phyloP scores from a whole-genome alignment of 805 yeast genomes.

The Allodekkera sacchari region DNA sequence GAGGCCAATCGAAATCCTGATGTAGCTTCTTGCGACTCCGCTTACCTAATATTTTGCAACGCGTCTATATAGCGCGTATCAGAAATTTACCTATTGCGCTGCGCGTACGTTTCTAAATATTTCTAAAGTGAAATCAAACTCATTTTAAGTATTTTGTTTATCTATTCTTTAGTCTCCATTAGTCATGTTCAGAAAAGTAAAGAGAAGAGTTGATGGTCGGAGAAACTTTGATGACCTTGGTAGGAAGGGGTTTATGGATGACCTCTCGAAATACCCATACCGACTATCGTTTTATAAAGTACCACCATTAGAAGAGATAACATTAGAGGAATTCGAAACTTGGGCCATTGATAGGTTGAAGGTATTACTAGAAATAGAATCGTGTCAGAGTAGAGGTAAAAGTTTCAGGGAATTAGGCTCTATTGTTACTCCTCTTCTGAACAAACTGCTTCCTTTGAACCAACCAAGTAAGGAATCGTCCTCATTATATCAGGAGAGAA shows the following conservation, averaged over 20 bases:
- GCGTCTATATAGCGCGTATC: too few species aligned
- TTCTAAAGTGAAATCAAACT: too few species aligned
- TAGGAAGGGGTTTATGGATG: slow-evolving; percentile 18
- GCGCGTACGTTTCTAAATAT: too few species aligned
- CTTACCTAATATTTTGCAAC: too few species aligned
- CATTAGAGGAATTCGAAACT: slow-evolving; percentile 83
- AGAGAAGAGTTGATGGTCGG: slow-evolving; percentile 67
- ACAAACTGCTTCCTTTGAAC: slow-evolving; percentile 57
- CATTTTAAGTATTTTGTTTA: too few species aligned
- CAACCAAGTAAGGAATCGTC: slow-evolving; percentile 33
- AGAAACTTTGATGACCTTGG: slow-evolving; percentile 41
- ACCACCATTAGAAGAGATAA: slow-evolving; percentile 81
- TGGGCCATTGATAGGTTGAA: slow-evolving; percentile 94
- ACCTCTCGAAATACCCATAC: slow-evolving; percentile 37
- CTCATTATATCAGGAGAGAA: slow-evolving; percentile 47
- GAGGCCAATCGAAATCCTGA: too few species aligned
- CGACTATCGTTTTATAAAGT: slow-evolving; percentile 65
- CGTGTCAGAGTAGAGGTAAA: slow-evolving; percentile 58
- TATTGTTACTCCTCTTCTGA: slow-evolving; percentile 56
- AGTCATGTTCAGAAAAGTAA: slow-evolving; percentile 62
- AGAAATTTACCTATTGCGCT: too few species aligned
- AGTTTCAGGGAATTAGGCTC: slow-evolving; percentile 56
- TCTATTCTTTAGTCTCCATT: not conserved
- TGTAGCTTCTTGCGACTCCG: too few species aligned
- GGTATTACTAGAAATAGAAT: slow-evolving; percentile 77